Conservation (phyloP, 2,329 filamentous ascomycete genomes). For the Tympanopsis confertula region DNA sequence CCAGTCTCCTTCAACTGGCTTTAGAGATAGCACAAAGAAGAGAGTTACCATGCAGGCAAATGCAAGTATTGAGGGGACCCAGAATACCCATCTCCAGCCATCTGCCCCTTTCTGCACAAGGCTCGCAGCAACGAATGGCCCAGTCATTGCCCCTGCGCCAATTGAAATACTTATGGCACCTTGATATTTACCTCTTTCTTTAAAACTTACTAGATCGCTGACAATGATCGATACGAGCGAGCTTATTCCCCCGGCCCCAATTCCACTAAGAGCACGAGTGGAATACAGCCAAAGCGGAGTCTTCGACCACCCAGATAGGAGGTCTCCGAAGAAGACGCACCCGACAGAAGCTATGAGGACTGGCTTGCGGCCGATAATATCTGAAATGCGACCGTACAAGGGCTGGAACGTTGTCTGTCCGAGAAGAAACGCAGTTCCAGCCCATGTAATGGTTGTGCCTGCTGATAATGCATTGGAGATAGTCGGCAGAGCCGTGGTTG, state of each 20-base stretch:
- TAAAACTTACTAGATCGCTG: constrained; percentile 19
- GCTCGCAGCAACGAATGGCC: constrained; percentile 13
- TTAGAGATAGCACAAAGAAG: constrained; percentile 8
- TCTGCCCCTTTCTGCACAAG: constrained; percentile 3
- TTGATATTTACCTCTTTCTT: constrained; percentile 21
- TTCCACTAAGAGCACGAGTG: constrained; percentile 15
- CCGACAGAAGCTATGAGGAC: too few species aligned
- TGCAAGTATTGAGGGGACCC: constrained; percentile 9
- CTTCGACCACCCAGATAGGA: constrained; percentile 14
- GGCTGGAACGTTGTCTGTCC: too few species aligned
- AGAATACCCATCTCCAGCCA: constrained; percentile 11
- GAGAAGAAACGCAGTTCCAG: too few species aligned
- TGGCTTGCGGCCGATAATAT: too few species aligned
- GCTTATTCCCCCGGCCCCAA: constrained; percentile 13
- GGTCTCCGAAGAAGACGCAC: constrained; percentile 20
- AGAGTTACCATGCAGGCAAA: constrained; percentile 4
- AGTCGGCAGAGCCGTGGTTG: too few species aligned
- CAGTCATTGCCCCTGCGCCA: constrained; percentile 10
- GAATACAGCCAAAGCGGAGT: constrained; percentile 14
- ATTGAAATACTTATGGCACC: constrained; percentile 13
- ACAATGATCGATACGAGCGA: constrained; percentile 21
- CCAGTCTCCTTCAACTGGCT: constrained; percentile 5
- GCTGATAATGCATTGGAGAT: too few species aligned
- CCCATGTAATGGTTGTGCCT: too few species aligned
- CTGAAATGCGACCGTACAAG: too few species aligned